phyloP scores from a whole-genome alignment of 345 rosid genomes.

The Cardamine resedifolia region DNA sequence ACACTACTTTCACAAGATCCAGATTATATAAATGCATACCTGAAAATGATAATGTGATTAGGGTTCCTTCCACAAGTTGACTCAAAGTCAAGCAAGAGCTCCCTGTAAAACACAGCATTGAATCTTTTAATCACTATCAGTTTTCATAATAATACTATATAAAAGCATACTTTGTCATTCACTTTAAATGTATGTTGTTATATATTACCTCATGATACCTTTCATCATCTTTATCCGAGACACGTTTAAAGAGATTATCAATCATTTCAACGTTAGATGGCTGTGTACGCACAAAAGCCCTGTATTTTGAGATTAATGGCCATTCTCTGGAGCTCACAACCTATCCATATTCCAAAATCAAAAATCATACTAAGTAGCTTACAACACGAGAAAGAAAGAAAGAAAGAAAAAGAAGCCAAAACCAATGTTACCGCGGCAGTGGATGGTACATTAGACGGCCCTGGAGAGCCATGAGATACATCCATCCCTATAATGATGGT shows the following conservation, averaged over 20 bases:
- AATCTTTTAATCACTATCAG: background rate
- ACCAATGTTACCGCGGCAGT: constrained; percentile 64
- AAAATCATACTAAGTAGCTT: too few relatives aligned
- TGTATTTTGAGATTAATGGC: constrained; percentile 75
- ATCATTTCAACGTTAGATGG: constrained; percentile 78
- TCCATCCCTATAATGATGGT: constrained; percentile 89
- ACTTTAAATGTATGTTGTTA: too few relatives aligned
- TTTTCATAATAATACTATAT: background rate
- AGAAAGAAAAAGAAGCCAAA: background rate
- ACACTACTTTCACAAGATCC: constrained; percentile 6
- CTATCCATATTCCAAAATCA: constrained; percentile 26
- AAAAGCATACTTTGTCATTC: background rate
- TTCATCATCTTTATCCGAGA: constrained; percentile 53
- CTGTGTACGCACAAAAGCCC: constrained; percentile 83
- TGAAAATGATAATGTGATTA: constrained; percentile 74
- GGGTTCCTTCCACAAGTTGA: constrained; percentile 62
- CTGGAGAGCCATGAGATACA: constrained; percentile 96
- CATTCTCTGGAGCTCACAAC: constrained; percentile 79
- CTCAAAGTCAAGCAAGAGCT: constrained; percentile 62
- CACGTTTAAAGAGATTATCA: constrained; percentile 60
- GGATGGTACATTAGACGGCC: constrained; percentile 71
- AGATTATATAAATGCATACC: constrained; percentile 39
- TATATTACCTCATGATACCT: constrained; percentile 58
- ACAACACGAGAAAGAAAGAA: background rate
- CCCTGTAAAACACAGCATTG: constrained; percentile 44